Evolutionary conservation across 148 eudicot species (phyloP).

Genomic region (Rhododendron simsii): DNA sequence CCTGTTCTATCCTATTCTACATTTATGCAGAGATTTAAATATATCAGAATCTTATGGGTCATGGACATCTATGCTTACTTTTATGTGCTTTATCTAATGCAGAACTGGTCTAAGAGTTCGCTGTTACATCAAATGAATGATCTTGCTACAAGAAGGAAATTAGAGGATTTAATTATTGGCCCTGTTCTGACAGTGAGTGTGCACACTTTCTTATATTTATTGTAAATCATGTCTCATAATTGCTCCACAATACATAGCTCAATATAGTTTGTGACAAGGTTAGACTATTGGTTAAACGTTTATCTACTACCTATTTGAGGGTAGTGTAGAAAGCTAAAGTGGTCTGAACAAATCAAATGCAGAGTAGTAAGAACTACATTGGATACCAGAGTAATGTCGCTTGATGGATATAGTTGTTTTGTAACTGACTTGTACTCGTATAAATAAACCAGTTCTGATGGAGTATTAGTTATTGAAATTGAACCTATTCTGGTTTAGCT

Average conservation of each 20-base stretch:
- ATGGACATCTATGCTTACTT: background rate
- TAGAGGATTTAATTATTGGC: slow-evolving; percentile 73
- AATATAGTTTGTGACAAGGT: no score
- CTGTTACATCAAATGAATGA: slow-evolving; percentile 28
- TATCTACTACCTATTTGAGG: no score
- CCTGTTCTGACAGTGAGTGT: slow-evolving; percentile 81
- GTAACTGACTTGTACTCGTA: background rate
- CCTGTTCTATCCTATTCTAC: background rate
- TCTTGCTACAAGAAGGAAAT: slow-evolving; percentile 47
- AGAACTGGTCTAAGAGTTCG: slow-evolving; percentile 83
- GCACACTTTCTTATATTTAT: background rate
- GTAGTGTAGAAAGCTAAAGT: background rate
- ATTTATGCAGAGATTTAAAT: background rate
- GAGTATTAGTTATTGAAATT: background rate
- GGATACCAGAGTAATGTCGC: no score
- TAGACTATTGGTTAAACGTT: no score
- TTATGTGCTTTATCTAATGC: slow-evolving; percentile 13
- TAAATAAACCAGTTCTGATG: background rate
- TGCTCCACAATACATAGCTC: no score
- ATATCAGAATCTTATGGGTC: background rate
- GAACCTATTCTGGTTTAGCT: background rate
- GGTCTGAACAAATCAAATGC: background rate
- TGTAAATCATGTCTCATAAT: no score
- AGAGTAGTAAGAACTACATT: background rate
- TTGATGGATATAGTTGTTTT: background rate